Base-by-base conservation (phyloP, 306 rosid species). In the Quillaja saponaria region DNA sequence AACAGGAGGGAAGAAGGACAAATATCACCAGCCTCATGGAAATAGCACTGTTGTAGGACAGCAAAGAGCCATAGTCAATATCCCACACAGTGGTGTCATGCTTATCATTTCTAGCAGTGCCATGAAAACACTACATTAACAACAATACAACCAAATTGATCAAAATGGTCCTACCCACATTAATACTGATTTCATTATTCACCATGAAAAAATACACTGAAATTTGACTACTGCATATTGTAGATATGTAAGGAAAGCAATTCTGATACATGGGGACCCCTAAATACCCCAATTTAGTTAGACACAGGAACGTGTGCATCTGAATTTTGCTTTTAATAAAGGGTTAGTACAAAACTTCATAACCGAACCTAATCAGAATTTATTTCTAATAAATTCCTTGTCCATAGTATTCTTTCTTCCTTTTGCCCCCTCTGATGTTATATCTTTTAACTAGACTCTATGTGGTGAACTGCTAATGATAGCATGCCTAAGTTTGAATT, bases 371-470 rank as follows among this genome's bases (percentile, higher is more conserved):
- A 12, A 35, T 51, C 62, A 37, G 54, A 12, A 12, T 42, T 13
- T 13, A 37, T 48, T 16, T 55, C 11, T 52, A 34, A 48, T 52
- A 55, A 61, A 19, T 47, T 39, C 10, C 34, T 49, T 12, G 37
- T 7, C 57, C n/a, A 66, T 64, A 13, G 51, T 57, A 42, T 41
- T 31, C 49, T 55, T 51, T 17, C 17, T 13, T 9, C 55, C 58
- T 15, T 37, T 47, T 13, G 21, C 21, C 61, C 41, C 68, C 39
- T 63, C 55, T 25, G 73, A 74, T n/a, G n/a, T n/a, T n/a, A n/a
- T n/a, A n/a, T n/a, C n/a, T n/a, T n/a, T n/a, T n/a, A n/a, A n/a
- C n/a, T n/a, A n/a, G n/a, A 25, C 31, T 1, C 4, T 25, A 25
- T 25, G 31, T 25, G 31, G 31, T 4, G 4, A 25, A 1, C 4